These are phyloP conservation scores for Lathyrus oleraceus DNA, from an alignment of 306 rosid species.

Conservation along the genomic window DNA sequence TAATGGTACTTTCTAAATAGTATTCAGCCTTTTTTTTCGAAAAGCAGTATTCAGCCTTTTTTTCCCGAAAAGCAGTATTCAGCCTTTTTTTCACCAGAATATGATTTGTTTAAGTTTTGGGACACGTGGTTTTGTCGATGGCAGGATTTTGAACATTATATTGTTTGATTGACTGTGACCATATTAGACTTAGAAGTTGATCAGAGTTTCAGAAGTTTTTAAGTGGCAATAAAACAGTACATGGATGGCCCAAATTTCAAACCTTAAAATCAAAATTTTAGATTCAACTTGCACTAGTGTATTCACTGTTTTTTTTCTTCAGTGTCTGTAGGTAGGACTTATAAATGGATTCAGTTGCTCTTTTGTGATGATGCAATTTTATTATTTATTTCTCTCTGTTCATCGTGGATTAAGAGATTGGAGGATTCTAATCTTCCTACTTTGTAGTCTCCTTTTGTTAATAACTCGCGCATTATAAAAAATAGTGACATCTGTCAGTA, in stretches of 20 bases:
- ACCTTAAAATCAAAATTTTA: not conserved
- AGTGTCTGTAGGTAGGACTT: not conserved
- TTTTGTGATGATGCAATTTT: not conserved
- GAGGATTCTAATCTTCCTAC: constrained; percentile 21
- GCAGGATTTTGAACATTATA: constrained; percentile 12
- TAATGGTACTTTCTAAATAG: not conserved
- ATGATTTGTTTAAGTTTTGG: not conserved
- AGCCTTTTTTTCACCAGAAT: not conserved
- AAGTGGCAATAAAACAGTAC: not conserved
- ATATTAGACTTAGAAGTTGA: constrained; percentile 13
- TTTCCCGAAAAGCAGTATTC: too few relatives aligned
- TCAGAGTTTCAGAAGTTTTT: constrained; percentile 14
- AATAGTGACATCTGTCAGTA: constrained; percentile 19
- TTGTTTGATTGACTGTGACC: constrained; percentile 11
- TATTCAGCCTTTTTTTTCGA: constrained; percentile 1
- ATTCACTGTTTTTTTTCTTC: constrained; percentile 15
- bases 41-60: constrained; percentile 8
- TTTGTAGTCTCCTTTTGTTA: constrained; percentile 2
- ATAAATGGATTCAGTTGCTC: constrained; percentile 7
- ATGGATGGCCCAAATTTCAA: constrained; percentile 25
- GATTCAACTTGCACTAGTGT: constrained; percentile 1
- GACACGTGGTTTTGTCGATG: not conserved
- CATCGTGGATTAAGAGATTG: constrained; percentile 4
- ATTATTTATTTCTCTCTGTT: constrained; percentile 1
- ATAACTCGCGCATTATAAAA: constrained; percentile 1